Evolutionary conservation across 1,139 yeast species (phyloP).

Genomic region (Magnusiomyces suaveolens): DNA sequence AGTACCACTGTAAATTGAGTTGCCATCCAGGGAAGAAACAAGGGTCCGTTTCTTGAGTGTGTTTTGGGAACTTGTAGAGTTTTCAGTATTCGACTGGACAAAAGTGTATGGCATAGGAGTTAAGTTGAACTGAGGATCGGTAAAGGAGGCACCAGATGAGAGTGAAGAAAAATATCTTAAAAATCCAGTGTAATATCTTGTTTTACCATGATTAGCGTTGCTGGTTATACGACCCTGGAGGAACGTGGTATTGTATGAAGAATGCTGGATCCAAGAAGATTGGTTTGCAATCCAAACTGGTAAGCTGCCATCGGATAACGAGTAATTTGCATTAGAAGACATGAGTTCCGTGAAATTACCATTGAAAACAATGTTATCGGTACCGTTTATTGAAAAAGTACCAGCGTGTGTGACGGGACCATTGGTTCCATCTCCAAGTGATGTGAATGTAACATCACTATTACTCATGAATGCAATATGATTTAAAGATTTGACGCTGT

Average conservation of each 20-base stretch:
- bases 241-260: constrained; percentile 15
- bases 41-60: constrained; percentile 14
- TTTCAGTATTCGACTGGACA: constrained; percentile 20
- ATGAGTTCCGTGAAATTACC: constrained; percentile 24
- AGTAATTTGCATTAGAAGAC: constrained; percentile 8
- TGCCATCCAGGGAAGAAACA: constrained; percentile 10
- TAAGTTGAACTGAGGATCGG: constrained; percentile 21
- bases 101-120: constrained; percentile 29
- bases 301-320: constrained; percentile 11
- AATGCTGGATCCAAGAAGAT: constrained; percentile 23
- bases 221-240: constrained; percentile 21
- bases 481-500: neutral
- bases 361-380: constrained; percentile 35
- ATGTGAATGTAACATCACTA: constrained; percentile 19
- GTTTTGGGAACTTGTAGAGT: constrained; percentile 3
- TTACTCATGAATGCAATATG: constrained; percentile 26
- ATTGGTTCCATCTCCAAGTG: constrained; percentile 25
- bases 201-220: constrained; percentile 12
- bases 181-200: constrained; percentile 21
- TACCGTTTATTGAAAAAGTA: constrained; percentile 22
- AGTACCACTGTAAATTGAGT: constrained; percentile 28
- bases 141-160: constrained; percentile 25
- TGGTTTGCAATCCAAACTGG: constrained; percentile 26
- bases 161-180: constrained; percentile 19
- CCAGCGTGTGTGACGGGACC: constrained; percentile 24